Percentiles rank a stretch among this genome's conserved stretches.
Evolutionary conservation across 768 basidiomycete genomes (phyloP).

Genomic region (Tylopilus cervinicoccineus): DNA sequence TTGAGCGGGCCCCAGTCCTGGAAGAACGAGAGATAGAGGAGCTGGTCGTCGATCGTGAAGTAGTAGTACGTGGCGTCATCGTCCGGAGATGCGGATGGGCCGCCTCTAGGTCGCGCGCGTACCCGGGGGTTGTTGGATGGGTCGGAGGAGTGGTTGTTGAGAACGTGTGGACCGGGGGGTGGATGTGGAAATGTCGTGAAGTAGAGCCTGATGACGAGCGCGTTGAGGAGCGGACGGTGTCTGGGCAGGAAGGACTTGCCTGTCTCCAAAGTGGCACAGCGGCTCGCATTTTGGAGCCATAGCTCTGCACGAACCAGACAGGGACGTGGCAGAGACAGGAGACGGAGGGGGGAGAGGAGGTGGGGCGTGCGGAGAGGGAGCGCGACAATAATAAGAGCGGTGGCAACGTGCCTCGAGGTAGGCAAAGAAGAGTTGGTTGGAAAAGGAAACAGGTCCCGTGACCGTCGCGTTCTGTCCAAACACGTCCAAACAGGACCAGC

Average conservation of each 20-base stretch:
- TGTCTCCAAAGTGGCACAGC: constrained; percentile 73
- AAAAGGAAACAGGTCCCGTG: constrained; percentile 36
- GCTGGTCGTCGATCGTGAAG: constrained; percentile 90
- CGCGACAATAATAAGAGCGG: constrained; percentile 21
- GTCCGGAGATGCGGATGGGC: constrained; percentile 65
- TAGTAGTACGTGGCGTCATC: constrained; percentile 79
- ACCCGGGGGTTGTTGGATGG: constrained; percentile 54
- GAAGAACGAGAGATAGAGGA: constrained; percentile 90
- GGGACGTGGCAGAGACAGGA: constrained; percentile 8
- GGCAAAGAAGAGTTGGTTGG: constrained; percentile 19
- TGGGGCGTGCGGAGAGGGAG: constrained; percentile 9
- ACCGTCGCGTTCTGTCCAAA: constrained; percentile 33
- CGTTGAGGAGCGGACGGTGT: constrained; percentile 5
- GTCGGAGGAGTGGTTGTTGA: constrained; percentile 58
- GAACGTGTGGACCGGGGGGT: constrained; percentile 55
- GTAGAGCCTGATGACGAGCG: constrained; percentile 55
- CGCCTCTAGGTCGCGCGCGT: constrained; percentile 54
- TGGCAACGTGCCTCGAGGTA: constrained; percentile 29
- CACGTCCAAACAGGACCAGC: constrained; percentile 21
- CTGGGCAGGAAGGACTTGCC: constrained; percentile 39
- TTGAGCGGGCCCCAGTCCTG: constrained; percentile 94
- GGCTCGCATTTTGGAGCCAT: constrained; percentile 63
- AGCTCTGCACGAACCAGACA: not conserved
- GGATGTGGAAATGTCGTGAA: constrained; percentile 88
- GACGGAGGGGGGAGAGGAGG: constrained; percentile 1